Evolutionary conservation across 1,284 basidiomycete genomes (phyloP), one percentile per base, ranked within the genome.

Genomic region (Thelephora terrestris): DNA sequence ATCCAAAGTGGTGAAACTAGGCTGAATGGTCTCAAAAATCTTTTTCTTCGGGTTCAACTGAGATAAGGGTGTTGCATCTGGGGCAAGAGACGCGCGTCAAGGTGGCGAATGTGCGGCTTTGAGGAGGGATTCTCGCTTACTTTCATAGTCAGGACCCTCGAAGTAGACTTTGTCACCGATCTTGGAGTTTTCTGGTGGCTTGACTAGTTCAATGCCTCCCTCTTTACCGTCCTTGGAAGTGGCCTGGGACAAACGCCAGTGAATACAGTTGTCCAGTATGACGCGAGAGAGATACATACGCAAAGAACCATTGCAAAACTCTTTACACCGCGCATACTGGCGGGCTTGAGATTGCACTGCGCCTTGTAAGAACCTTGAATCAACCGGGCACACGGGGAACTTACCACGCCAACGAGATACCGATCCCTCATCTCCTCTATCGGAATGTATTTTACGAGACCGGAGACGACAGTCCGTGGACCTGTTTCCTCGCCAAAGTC

Each of bases 11-110:
- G 75, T 91, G 63, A 97, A 95, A 83, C 85, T 80, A 53, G 91
- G 91, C 62, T 95, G 94, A 46, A 97, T 79, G 0, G 90, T 85
- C 70, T 97, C 94, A 58, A 95, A 97, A 27, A 96, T 87, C 71
- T 97, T 98, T 73, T 95, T 96, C 71, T 97, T 97, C 9, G 93
- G 93, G 67, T 95, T 96, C 53, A 97, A 73, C 59, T 91, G 88
- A 2, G 83, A 64, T 37, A 94, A 70, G 2, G 92, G 86, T 23
- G 71, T 74, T 2, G 75, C 78, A 58, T 74, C 88, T 91, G 55
- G 7, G 7, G 43, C 39, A n/a, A 46, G n/a, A 40, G 17, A 40
- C 18, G 46, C 21, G n/a, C 36, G 16, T 38, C 36, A 42, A 12
- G 21, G 16, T 21, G 2, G 37, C 27, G 35, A 16, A 21, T 29